Evolutionary conservation across 208 protist species (phyloP), one percentile per base, ranked within the genome.

Genomic region (Acanthamoeba comandoni): DNA sequence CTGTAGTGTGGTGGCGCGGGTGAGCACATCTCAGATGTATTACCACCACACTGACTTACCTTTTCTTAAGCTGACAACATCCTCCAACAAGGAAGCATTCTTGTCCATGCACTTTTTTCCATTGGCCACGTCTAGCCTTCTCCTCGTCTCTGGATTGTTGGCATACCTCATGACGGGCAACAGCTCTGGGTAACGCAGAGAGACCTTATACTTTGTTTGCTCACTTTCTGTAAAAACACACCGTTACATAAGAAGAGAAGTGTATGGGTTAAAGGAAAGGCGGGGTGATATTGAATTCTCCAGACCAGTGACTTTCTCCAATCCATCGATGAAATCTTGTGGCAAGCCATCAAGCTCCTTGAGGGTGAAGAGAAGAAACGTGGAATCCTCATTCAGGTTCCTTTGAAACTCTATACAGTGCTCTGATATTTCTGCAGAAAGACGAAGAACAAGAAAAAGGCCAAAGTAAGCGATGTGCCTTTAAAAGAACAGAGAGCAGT

Each of bases 301-400:
- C n/a, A n/a, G n/a, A n/a, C n/a, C n/a, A n/a, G n/a, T n/a, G n/a
- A n/a, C n/a, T n/a, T 90, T 49, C 19, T 48, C 57, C 55, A 87
- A 39, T 48, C 35, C 48, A 35, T 90, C 48, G 62, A 90, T 2
- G 79, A 87, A 62, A 35, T 95, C 94, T 19, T 94, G 91, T 24
- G 93, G 91, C 15, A 95, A 39, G 48, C 95, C 95, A 13, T 69
- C 49, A 0, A 96, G 69, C 51, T 95, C 77, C 0, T 92, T 91
- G n/a, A 60, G 70, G 26, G 69, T 91, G 82, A 96, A 96, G 0
- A 22, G 9, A 2, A 94, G 43, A n/a, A 48, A 95, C 0, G 94
- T 95, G 24, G 94, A 95, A 31, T 95, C 94, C 53, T 97, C 96
- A 24, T 88, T 92, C 2, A 97, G 17, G 55, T 97, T 96, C 57